Evolutionary conservation across 2,329 filamentous ascomycete species (phyloP).

Genomic region (Trichophaea hybrida): DNA sequence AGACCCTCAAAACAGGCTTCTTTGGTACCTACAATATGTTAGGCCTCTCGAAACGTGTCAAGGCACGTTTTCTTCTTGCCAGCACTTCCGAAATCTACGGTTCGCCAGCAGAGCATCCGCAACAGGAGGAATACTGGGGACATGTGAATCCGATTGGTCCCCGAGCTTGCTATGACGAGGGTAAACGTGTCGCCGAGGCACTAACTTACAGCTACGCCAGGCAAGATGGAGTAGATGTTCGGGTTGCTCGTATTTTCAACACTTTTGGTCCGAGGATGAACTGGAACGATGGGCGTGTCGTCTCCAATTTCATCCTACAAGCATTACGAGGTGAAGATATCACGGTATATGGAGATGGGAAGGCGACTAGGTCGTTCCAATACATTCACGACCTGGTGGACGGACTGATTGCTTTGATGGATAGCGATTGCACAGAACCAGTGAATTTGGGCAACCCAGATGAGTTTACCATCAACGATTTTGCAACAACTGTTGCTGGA

Average conservation of each 20-base stretch:
- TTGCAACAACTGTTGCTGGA: constrained; percentile 26
- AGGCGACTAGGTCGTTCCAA: constrained; percentile 29
- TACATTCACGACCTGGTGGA: constrained; percentile 29
- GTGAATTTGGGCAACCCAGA: constrained; percentile 30
- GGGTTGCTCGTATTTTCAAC: constrained; percentile 31
- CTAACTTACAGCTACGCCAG: constrained; percentile 30
- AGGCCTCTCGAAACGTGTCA: constrained; percentile 27
- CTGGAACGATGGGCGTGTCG: constrained; percentile 28
- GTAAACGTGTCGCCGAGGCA: constrained; percentile 33
- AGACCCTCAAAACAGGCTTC: constrained; percentile 29
- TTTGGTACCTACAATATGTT: constrained; percentile 30
- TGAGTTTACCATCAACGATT: constrained; percentile 28
- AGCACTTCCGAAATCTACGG: constrained; percentile 31
- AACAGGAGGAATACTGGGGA: constrained; percentile 31
- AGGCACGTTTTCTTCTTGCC: constrained; percentile 28
- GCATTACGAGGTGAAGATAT: constrained; percentile 27
- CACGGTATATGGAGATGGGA: constrained; percentile 28
- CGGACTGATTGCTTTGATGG: constrained; percentile 29
- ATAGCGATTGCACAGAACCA: constrained; percentile 25
- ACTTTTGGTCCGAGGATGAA: constrained; percentile 30
- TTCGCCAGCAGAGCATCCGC: constrained; percentile 29
- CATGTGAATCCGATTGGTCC: constrained; percentile 34
- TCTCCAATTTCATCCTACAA: constrained; percentile 29
- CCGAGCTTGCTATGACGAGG: constrained; percentile 34
- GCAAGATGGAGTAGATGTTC: constrained; percentile 27